These are phyloP conservation scores for Zymoseptoria brevis DNA, from an alignment of 2,329 filamentous ascomycete genomes.

Conservation along the genomic window DNA sequence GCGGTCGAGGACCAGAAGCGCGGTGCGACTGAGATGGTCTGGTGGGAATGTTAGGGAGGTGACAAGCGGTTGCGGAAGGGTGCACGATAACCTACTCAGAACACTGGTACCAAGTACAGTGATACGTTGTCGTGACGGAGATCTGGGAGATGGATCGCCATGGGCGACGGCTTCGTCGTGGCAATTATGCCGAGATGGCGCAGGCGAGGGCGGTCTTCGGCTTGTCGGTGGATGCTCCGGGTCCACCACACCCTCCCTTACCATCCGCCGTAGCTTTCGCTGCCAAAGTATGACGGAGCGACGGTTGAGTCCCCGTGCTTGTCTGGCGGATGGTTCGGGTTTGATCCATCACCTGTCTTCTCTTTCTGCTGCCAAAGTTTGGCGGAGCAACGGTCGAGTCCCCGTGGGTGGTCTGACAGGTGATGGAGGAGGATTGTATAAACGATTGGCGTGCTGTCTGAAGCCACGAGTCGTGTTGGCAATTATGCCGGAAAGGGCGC, in stretches of 20 bases:
- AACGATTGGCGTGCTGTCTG: neutral
- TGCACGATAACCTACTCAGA: constrained; percentile 22
- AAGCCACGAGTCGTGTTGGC: neutral
- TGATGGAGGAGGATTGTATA: neutral
- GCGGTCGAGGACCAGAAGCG: constrained; percentile 26
- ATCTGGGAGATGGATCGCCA: constrained; percentile 17
- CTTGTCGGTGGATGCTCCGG: neutral
- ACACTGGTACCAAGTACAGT: constrained; percentile 24
- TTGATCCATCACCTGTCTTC: neutral
- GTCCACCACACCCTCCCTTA: neutral
- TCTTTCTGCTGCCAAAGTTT: neutral
- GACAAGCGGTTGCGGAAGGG: constrained; percentile 19
- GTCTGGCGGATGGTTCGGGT: neutral
- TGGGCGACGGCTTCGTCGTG: neutral
- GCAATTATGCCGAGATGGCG: neutral
- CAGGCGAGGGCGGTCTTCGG: neutral
- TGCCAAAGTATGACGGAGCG: neutral
- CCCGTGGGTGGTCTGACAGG: neutral
- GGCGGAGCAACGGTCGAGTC: neutral
- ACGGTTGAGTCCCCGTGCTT: neutral
- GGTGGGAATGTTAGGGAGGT: constrained; percentile 13
- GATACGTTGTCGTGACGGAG: constrained; percentile 21
- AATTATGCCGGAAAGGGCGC: neutral
- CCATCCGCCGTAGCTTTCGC: neutral
- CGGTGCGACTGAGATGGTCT: constrained; percentile 26